Percentiles rank a stretch among this genome's conserved stretches.
Conservation (phyloP, 257 asterid species). For the Lycium barbarum region DNA sequence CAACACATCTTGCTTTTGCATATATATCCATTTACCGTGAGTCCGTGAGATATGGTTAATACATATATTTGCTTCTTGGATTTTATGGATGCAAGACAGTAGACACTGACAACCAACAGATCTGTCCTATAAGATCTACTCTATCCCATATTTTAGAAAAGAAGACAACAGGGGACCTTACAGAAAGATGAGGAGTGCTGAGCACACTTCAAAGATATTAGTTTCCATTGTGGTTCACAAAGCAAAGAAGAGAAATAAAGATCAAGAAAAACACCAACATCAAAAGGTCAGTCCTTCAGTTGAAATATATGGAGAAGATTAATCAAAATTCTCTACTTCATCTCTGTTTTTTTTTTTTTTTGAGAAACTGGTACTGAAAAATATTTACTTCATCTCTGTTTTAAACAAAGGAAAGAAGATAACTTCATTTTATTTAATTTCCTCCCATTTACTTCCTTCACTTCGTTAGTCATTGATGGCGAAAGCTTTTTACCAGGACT, state of each 20-base stretch:
- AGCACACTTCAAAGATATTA: background rate
- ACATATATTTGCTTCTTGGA: background rate
- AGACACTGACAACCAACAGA: slow-evolving; percentile 4
- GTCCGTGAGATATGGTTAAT: background rate
- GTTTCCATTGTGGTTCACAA: background rate
- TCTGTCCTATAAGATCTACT: background rate
- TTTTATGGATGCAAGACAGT: background rate
- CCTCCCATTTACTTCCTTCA: background rate
- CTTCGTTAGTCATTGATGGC: background rate
- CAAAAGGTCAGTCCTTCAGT: background rate
- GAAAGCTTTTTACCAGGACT: background rate
- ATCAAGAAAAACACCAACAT: slow-evolving; percentile 5
- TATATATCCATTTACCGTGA: background rate
- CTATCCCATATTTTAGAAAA: background rate
- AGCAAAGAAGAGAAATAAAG: background rate
- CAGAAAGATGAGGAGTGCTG: background rate
- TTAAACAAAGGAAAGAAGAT: background rate
- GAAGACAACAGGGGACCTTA: background rate
- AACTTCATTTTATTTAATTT: background rate
- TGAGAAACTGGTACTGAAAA: too few species aligned
- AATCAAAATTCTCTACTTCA: slow-evolving; percentile 17
- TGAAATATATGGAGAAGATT: background rate
- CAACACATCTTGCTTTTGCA: slow-evolving; percentile 11
- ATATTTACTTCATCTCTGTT: background rate
- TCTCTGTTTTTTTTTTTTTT: background rate